Conservation (phyloP, 2,329 filamentous ascomycete genomes). For the Fusarium ambrosium region DNA sequence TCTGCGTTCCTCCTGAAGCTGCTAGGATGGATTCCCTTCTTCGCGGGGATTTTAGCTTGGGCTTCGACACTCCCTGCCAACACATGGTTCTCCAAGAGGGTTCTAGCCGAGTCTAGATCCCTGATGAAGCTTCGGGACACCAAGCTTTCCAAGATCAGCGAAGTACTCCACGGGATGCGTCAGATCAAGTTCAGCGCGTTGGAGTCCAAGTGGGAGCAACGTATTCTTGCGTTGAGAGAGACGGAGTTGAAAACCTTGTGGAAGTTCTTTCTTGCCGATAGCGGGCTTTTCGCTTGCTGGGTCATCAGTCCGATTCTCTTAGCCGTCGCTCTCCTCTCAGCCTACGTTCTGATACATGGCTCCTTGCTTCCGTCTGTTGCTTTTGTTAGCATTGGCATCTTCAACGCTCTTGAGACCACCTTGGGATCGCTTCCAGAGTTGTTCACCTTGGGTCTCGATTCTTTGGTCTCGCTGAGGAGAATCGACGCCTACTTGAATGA, state of each 20-base stretch:
- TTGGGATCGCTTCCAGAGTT: conserved; percentile 79
- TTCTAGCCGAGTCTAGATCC: conserved; percentile 72
- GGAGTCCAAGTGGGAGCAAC: conserved; percentile 79
- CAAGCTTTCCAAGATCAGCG: conserved; percentile 80
- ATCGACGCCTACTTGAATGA: conserved; percentile 78
- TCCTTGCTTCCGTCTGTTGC: conserved; percentile 77
- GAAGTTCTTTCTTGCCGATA: conserved; percentile 74
- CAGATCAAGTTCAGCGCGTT: conserved; percentile 87
- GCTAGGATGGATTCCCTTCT: conserved; percentile 77
- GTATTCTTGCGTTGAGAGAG: conserved; percentile 71
- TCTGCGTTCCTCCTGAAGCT: conserved; percentile 75
- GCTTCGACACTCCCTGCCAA: conserved; percentile 76
- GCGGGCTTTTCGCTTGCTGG: conserved; percentile 75
- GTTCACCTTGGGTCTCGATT: conserved; percentile 77
- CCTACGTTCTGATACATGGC: conserved; percentile 75
- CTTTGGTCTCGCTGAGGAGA: conserved; percentile 76
- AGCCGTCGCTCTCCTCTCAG: conserved; percentile 76
- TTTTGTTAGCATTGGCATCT: conserved; percentile 83
- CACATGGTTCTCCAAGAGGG: conserved; percentile 73
- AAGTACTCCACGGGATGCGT: conserved; percentile 81
- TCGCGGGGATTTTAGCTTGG: conserved; percentile 75
- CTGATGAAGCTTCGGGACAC: conserved; percentile 81
- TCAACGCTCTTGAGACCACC: conserved; percentile 77
- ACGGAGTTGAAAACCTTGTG: conserved; percentile 76
- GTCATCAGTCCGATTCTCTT: conserved; percentile 79